These are phyloP conservation scores for Piper longum DNA, from an alignment of 164 flowering plant genomes.

Conservation along the genomic window DNA sequence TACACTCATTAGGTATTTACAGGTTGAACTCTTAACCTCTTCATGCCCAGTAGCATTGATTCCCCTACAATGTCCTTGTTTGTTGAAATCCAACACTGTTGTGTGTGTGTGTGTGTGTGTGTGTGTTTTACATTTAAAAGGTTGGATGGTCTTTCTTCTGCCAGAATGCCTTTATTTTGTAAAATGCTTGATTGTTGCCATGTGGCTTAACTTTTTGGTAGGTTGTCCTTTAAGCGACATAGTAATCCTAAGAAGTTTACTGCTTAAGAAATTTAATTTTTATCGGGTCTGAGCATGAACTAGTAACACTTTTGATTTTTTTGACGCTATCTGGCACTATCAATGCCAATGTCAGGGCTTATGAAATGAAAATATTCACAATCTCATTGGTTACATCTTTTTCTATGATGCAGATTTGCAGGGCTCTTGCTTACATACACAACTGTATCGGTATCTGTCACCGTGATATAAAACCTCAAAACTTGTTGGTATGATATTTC, in stretches of 20 bases:
- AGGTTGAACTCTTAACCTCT: too few relatives aligned
- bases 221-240: not conserved
- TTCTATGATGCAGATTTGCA: slow-evolving; percentile 49
- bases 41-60: too few relatives aligned
- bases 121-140: not conserved
- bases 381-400: not conserved
- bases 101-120: not conserved
- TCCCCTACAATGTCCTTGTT: too few relatives aligned
- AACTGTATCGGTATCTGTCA: slow-evolving; percentile 88
- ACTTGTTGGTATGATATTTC: slow-evolving; percentile 53
- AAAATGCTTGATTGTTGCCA: not conserved
- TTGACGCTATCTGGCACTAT: not conserved
- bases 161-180: not conserved
- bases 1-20: too few relatives aligned
- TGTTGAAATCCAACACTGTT: too few relatives aligned
- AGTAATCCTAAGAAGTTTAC: not conserved
- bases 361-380: not conserved
- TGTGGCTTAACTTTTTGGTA: not conserved
- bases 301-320: too few relatives aligned
- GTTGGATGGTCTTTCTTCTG: not conserved
- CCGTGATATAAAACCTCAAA: slow-evolving; percentile 94
- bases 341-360: not conserved
- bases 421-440: slow-evolving; percentile 88
- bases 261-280: not conserved
- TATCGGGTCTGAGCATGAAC: not conserved